Conservation (phyloP, 2,329 filamentous ascomycete genomes). For the Aspergillus felis region DNA sequence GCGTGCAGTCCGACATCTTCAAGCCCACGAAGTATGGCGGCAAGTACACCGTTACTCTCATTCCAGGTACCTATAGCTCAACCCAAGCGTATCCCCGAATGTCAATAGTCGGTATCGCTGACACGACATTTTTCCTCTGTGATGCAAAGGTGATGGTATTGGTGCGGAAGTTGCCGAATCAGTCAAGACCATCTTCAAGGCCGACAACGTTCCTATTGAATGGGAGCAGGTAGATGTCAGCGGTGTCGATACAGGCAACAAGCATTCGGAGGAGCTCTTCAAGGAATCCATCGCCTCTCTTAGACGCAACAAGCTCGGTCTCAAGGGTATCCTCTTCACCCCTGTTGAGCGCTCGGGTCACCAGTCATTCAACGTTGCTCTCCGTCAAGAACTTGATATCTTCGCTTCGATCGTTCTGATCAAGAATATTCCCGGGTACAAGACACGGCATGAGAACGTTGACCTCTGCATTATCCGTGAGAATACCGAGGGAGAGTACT, state of each 20-base stretch:
- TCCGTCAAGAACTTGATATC: slow-evolving; percentile 98
- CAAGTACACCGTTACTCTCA: slow-evolving; percentile 98
- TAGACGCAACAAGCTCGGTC: slow-evolving; percentile 95
- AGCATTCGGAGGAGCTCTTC: slow-evolving; percentile 92
- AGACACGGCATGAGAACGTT: slow-evolving; percentile 94
- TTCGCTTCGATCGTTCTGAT: slow-evolving; percentile 97
- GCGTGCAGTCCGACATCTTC: slow-evolving; percentile 91
- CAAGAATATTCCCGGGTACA: slow-evolving; percentile 99
- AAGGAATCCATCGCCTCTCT: slow-evolving; percentile 91
- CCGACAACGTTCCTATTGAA: slow-evolving; percentile 96
- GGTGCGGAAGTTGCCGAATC: slow-evolving; percentile 96
- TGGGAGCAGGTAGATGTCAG: slow-evolving; percentile 98
- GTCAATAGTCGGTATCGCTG: slow-evolving; percentile 8
- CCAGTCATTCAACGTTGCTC: slow-evolving; percentile 98
- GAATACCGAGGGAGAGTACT: slow-evolving; percentile 99
- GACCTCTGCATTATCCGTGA: slow-evolving; percentile 99
- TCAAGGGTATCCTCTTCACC: slow-evolving; percentile 98
- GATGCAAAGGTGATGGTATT: slow-evolving; percentile 73
- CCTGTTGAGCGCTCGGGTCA: slow-evolving; percentile 95
- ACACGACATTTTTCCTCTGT: slow-evolving; percentile 2
- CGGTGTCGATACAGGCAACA: slow-evolving; percentile 78
- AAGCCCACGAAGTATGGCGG: slow-evolving; percentile 98
- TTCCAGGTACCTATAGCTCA: slow-evolving; percentile 64
- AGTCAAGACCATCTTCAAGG: slow-evolving; percentile 99
- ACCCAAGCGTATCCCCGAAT: background rate